Conservation (phyloP, 441 rosid genomes). For the Mallotus japonicus region DNA sequence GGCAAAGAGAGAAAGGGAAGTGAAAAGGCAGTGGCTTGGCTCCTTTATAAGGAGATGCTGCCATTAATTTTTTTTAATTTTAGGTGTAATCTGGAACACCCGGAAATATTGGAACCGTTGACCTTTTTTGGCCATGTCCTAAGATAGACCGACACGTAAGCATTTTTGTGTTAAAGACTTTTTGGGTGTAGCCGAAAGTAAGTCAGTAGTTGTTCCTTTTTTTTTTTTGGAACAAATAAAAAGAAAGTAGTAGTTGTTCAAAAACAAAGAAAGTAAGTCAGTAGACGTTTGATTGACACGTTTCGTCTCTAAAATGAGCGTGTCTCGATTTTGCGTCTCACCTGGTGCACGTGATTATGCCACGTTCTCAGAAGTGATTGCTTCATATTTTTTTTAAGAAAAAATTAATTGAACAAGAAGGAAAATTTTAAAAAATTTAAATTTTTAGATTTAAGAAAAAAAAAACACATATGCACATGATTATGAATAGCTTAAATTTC, state of each 20-base stretch:
- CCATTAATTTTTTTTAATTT: not conserved
- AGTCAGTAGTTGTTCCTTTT: no score
- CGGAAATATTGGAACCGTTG: not conserved
- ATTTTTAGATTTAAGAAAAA: no score
- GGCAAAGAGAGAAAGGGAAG: not conserved
- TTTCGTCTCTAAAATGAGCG: not conserved
- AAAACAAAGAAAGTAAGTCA: not conserved
- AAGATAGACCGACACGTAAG: slow-evolving; percentile 9
- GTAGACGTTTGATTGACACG: not conserved
- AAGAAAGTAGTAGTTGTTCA: no score
- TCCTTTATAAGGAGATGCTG: not conserved
- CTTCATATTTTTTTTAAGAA: no score
- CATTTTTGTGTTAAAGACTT: not conserved
- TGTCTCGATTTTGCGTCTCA: not conserved
- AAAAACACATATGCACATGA: no score
- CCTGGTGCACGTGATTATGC: not conserved
- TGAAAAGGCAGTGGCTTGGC: no score
- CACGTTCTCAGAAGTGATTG: not conserved
- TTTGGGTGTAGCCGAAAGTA: not conserved
- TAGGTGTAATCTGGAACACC: not conserved
- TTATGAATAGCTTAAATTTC: no score
- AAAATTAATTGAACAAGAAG: no score
- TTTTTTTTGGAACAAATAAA: no score
- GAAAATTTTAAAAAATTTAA: no score
- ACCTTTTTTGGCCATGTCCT: not conserved